These are phyloP conservation scores for Hemerocallis citrina DNA, from an alignment of 106 monocot species.

Conservation along the genomic window DNA sequence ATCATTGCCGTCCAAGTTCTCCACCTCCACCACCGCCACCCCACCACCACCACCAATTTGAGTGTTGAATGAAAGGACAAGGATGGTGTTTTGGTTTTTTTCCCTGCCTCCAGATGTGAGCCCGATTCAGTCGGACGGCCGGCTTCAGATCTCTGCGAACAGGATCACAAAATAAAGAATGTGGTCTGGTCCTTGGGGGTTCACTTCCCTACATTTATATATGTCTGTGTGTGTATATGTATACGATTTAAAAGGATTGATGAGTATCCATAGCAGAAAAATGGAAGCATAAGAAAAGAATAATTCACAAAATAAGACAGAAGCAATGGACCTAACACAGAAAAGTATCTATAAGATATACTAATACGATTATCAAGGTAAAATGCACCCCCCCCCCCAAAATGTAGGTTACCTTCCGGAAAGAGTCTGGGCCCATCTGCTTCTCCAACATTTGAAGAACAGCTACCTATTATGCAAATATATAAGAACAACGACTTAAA, in stretches of 20 bases:
- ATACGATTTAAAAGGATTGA: background rate
- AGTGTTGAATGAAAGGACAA: background rate
- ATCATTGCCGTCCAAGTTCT: background rate
- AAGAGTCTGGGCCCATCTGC: constrained; percentile 98
- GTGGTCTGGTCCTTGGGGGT: no score
- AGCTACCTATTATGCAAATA: constrained; percentile 40
- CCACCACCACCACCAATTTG: background rate
- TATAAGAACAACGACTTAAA: background rate
- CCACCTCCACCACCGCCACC: background rate
- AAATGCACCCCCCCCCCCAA: no score
- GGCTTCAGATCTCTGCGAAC: no score
- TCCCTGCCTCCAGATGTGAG: no score
- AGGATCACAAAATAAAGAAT: no score
- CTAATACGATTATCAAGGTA: no score
- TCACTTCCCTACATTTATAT: no score
- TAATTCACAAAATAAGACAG: background rate
- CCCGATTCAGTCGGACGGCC: no score
- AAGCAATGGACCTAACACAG: background rate
- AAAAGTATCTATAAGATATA: background rate
- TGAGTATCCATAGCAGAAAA: no score
- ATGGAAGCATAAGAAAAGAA: no score
- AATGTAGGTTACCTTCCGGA: constrained; percentile 57
- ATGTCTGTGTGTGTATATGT: no score
- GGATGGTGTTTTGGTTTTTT: no score
- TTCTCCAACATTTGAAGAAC: constrained; percentile 98